These are phyloP conservation scores for Pugionium dolabratum DNA, from an alignment of 345 rosid species.

Conservation along the genomic window DNA sequence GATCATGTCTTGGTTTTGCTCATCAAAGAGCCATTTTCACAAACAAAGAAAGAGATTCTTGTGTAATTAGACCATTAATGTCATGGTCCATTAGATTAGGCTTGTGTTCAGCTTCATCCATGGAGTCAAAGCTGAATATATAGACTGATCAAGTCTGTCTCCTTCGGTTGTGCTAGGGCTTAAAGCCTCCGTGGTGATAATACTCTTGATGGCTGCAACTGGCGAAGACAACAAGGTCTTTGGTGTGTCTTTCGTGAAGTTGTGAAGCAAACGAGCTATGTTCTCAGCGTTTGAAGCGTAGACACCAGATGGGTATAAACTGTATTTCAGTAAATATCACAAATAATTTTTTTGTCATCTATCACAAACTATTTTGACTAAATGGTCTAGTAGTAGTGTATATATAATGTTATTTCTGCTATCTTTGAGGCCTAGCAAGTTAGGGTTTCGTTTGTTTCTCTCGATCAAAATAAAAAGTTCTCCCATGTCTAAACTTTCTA, in stretches of 20 bases:
- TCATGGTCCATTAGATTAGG: constrained; percentile 47
- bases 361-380: no score
- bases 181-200: constrained; percentile 31
- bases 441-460: no score
- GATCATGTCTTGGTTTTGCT: constrained; percentile 51
- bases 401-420: no score
- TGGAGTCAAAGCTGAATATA: constrained; percentile 53
- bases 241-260: constrained; percentile 57
- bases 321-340: no score
- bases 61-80: constrained; percentile 37
- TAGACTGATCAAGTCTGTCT: constrained; percentile 44
- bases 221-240: constrained; percentile 27
- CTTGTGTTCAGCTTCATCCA: constrained; percentile 42
- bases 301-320: constrained; percentile 33
- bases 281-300: constrained; percentile 72
- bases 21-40: constrained; percentile 82
- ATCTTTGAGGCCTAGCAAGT: no score
- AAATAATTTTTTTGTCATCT: no score
- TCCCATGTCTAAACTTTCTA: no score
- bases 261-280: constrained; percentile 64
- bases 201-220: constrained; percentile 38
- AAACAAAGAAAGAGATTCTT: constrained; percentile 52
- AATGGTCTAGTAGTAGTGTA: no score
- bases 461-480: no score
- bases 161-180: constrained; percentile 39